Evolutionary conservation across 2,329 filamentous ascomycete species (phyloP).

Genomic region (Fusarium stilboides): DNA sequence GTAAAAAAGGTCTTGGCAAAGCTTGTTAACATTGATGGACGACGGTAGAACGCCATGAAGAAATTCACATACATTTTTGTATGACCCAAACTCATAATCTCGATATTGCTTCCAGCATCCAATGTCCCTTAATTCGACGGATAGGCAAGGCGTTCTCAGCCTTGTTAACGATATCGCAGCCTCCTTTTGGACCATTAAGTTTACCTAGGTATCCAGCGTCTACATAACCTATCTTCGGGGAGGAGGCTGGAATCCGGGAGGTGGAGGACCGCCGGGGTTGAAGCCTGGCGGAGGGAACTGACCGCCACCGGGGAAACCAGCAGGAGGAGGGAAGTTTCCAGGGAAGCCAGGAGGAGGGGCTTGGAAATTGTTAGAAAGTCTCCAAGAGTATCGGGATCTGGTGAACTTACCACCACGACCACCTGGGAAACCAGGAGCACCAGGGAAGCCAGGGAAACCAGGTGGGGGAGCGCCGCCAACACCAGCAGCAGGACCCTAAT

Average conservation of each 20-base stretch:
- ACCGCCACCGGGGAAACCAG: constrained; percentile 63
- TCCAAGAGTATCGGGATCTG: constrained; percentile 11
- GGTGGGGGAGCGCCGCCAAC: constrained; percentile 81
- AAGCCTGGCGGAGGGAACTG: constrained; percentile 67
- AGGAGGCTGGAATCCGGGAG: constrained; percentile 83
- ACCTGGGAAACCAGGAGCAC: constrained; percentile 62
- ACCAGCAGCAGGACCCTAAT: constrained; percentile 84
- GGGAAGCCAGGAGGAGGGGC: constrained; percentile 65
- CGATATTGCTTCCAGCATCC: constrained; percentile 37
- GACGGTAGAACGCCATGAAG: constrained; percentile 42
- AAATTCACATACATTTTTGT: constrained; percentile 53
- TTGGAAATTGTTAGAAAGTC: constrained; percentile 55
- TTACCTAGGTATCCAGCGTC: constrained; percentile 44
- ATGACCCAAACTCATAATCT: constrained; percentile 48
- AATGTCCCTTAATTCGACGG: constrained; percentile 37
- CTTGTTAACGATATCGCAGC: constrained; percentile 46
- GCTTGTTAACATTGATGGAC: constrained; percentile 48
- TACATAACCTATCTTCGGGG: constrained; percentile 68
- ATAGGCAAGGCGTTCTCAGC: constrained; percentile 42
- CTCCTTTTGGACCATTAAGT: constrained; percentile 45
- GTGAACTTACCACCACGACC: constrained; percentile 69
- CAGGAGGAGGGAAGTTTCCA: constrained; percentile 53
- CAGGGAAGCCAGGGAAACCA: constrained; percentile 68
- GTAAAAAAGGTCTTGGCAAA: constrained; percentile 40
- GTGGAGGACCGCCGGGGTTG: constrained; percentile 66